Evolutionary conservation across 208 protist species (phyloP).

Genomic region (Leishmania guyanensis): DNA sequence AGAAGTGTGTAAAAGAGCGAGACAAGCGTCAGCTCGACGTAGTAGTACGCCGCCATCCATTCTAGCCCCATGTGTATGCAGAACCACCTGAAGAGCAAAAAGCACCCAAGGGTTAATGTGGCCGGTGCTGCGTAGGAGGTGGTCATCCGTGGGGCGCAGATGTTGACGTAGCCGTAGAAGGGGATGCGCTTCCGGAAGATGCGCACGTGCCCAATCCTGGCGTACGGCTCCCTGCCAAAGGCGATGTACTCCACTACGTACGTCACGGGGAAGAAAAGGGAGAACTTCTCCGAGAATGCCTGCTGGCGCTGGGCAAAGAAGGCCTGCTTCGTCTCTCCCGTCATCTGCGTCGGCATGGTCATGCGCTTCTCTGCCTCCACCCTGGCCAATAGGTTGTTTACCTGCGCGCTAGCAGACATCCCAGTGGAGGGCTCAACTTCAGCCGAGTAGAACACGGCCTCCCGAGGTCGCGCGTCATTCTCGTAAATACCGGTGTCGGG

Average conservation of each 20-base stretch:
- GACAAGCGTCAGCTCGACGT: constrained; percentile 38
- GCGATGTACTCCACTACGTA: constrained; percentile 74
- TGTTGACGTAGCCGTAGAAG: constrained; percentile 56
- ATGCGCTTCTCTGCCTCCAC: constrained; percentile 59
- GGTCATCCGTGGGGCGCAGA: constrained; percentile 70
- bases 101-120: constrained; percentile 32
- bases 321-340: constrained; percentile 66
- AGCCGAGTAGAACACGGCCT: constrained; percentile 40
- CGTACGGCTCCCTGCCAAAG: constrained; percentile 67
- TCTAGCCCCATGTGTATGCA: constrained; percentile 31
- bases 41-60: constrained; percentile 41
- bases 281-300: constrained; percentile 63
- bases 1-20: constrained; percentile 51
- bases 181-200: constrained; percentile 78
- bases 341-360: constrained; percentile 61
- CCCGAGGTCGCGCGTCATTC: background rate
- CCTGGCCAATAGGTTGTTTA: constrained; percentile 42
- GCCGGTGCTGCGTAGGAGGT: constrained; percentile 67
- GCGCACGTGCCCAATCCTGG: constrained; percentile 71
- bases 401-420: constrained; percentile 57
- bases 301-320: constrained; percentile 66
- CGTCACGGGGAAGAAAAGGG: constrained; percentile 68
- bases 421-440: constrained; percentile 67
- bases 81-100: constrained; percentile 41
- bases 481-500: constrained; percentile 39